These are phyloP conservation scores for Gyrodon lividus DNA, from an alignment of 768 basidiomycete species.

Conservation along the genomic window DNA sequence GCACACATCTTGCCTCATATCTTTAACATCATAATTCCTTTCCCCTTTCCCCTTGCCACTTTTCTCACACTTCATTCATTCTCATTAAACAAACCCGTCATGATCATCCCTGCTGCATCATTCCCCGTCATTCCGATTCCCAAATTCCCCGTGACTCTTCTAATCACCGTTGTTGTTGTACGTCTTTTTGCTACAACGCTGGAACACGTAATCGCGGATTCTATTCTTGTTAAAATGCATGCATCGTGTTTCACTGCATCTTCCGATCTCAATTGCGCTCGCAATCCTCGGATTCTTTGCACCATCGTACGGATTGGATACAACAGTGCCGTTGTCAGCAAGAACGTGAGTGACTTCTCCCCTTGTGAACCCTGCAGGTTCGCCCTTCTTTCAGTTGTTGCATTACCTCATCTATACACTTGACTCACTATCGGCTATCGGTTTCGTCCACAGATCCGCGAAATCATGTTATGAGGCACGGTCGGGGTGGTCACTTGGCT, in stretches of 20 bases:
- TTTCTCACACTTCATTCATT: conserved; percentile 16
- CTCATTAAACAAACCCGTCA: conserved; percentile 14
- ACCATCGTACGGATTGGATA: neutral
- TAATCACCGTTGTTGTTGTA: conserved; percentile 18
- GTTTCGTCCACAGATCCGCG: conserved; percentile 42
- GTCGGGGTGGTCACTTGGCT: neutral
- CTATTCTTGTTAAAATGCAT: conserved; percentile 19
- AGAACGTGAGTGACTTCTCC: conserved; percentile 53
- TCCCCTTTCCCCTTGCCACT: conserved; percentile 5
- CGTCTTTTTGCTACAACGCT: conserved; percentile 23
- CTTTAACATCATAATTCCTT: conserved; percentile 19
- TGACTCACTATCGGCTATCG: neutral
- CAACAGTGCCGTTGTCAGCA: conserved; percentile 63
- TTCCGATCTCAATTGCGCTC: conserved; percentile 3
- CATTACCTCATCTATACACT: neutral
- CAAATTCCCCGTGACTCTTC: conserved; percentile 7
- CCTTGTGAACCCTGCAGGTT: neutral
- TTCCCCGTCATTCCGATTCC: conserved; percentile 3
- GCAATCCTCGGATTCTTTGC: conserved; percentile 11
- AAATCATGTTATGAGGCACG: conserved; percentile 45
- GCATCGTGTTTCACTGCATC: neutral
- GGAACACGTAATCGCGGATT: conserved; percentile 29
- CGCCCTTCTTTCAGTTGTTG: neutral
- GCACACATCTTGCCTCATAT: conserved; percentile 13
- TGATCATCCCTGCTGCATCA: conserved; percentile 5